Evolutionary conservation across 352 stramenopile genomes (phyloP), one percentile per base, ranked within the genome.

Genomic region (Phytopythium vexans): DNA sequence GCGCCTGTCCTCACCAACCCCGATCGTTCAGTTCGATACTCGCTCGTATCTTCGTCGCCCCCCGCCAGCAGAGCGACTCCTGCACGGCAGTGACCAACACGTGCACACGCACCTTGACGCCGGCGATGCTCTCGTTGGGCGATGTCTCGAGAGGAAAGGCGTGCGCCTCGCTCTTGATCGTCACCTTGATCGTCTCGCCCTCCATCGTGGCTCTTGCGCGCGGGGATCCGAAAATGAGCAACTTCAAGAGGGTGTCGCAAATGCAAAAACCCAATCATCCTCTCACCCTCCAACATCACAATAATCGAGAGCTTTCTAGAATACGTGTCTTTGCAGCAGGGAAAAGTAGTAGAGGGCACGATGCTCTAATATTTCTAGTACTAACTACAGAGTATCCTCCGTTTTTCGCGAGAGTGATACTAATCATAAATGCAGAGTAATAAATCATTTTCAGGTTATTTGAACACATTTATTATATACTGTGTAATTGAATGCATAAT

Each of bases 121-220:
- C 81, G 6, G 85, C 85, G 56, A 94, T 77, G 47, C 65, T 90
- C 56, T 93, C 85, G 34, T 73, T 66, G 21, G 80, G 80, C 15
- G 66, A 64, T 48, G 84, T 89, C 38, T 94, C 77, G 16, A 93
- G 64, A 56, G 63, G 66, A 49, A 94, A 82, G 27, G 82, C 62
- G 49, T 76, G 72, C 21, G 59, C 56, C 52, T 94, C 85, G 64
- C 82, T 93, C 76, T 92, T 92, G 52, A 94, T 81, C 32, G 69
- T 84, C 48, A 94, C 66, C 62, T 79, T 87, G 49, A 94, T 89
- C 51, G 72, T 79, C 58, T 77, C 51, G 39, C 52, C 53, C 44
- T 51, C 38, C 21, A 53, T 55, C 27, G 43, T 12, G 36, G 4
- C 10, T 8, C 37, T 16, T 39, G 41, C 33, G 38, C 31, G 39